Conservation (phyloP, 495 filamentous ascomycete species). For the Penicillium flavigenum region DNA sequence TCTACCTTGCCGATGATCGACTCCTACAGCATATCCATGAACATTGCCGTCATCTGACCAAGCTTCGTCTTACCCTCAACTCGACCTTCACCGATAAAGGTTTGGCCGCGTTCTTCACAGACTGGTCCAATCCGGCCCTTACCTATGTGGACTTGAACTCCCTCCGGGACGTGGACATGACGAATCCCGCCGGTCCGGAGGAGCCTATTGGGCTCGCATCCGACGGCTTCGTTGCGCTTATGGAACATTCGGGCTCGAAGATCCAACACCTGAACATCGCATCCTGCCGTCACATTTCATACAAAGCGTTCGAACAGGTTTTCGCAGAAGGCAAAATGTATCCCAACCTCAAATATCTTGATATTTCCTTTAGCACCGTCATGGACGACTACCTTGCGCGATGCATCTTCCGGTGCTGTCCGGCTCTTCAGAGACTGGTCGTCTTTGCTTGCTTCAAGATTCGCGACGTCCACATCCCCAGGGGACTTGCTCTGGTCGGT, state of each 20-base stretch:
- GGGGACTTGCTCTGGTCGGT: slow-evolving; percentile 74
- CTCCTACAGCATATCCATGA: slow-evolving; percentile 65
- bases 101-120: slow-evolving; percentile 66
- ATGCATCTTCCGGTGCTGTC: slow-evolving; percentile 72
- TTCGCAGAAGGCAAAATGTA: slow-evolving; percentile 64
- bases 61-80: slow-evolving; percentile 76
- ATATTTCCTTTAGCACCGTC: slow-evolving; percentile 73
- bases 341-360: slow-evolving; percentile 62
- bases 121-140: slow-evolving; percentile 72
- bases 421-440: slow-evolving; percentile 65
- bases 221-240: slow-evolving; percentile 71
- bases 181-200: slow-evolving; percentile 58
- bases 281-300: slow-evolving; percentile 75
- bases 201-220: slow-evolving; percentile 68
- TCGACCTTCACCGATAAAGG: slow-evolving; percentile 69
- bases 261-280: slow-evolving; percentile 67
- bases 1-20: slow-evolving; percentile 56
- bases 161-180: slow-evolving; percentile 70
- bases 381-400: slow-evolving; percentile 74
- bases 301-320: slow-evolving; percentile 64
- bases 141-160: slow-evolving; percentile 67
- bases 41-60: slow-evolving; percentile 62
- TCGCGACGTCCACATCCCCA: slow-evolving; percentile 64
- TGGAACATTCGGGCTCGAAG: slow-evolving; percentile 72
- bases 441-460: slow-evolving; percentile 86